Evolutionary conservation across 441 rosid species (phyloP), one percentile per base, ranked within the genome.

Genomic region (Breynia disticha): DNA sequence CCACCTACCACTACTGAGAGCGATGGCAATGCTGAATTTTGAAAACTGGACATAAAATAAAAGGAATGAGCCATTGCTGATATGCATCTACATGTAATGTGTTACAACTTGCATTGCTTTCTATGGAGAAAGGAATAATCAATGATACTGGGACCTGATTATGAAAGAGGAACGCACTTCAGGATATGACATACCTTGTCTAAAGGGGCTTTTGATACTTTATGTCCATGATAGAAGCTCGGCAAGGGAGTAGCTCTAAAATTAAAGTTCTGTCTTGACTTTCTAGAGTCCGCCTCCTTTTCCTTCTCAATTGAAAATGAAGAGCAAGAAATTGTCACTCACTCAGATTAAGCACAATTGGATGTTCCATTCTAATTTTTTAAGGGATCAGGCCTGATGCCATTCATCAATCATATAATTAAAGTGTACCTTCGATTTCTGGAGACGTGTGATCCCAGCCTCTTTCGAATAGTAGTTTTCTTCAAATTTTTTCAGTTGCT

Each of bases 241-340:
- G 79, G 80, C 64, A 68, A 18, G n/a, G 80, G 72, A n/a, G 68
- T 65, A 54, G 87, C 72, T 76, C 74, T 88, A 57, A 65, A 64
- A 68, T 63, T 68, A 46, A 66, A 61, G 66, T 70, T 69, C 41
- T 77, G 81, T 50, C 80, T 75, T 28, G 53, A 48, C 12, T 63
- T 69, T 72, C 71, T 78, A 37, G 51, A 63, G 61, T 76, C 94
- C 39, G 63, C 64, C 56, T 63, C 87, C 72, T 62, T 80, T 46
- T 63, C 72, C 63, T 78, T 83, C 75, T 51, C 35, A 46, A 64
- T 67, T 64, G 52, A 62, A n/a, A n/a, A n/a, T n/a, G n/a, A n/a
- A n/a, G n/a, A n/a, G n/a, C n/a, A n/a, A n/a, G n/a, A n/a, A n/a
- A n/a, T n/a, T n/a, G n/a, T n/a, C n/a, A n/a, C n/a, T n/a, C n/a